Base-by-base conservation (phyloP, 306 rosid genomes). In the Cucumis cinereus region DNA sequence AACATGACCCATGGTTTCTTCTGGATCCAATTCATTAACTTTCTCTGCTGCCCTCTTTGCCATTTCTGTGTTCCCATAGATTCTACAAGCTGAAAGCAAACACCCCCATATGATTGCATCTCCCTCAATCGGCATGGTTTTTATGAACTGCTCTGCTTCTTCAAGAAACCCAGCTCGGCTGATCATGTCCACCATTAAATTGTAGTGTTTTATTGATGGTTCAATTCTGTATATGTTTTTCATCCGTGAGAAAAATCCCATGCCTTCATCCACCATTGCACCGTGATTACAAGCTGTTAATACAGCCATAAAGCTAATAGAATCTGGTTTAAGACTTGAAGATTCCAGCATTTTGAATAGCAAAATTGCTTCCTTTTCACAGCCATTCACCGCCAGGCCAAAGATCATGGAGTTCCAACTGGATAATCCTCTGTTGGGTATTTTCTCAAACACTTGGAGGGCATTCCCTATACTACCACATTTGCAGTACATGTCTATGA, bases 41-140 rank as follows among this genome's bases (percentile, higher is more conserved):
- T 23, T 89, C 66, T 84, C 85, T 6, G 92, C 93, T 16, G 90
- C 97, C 41, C 89, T 52, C 81, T 83, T 82, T 5, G 89, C 96
- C 67, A 87, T 89, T 74, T 87, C 83, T 74, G 83, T 81, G 81
- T 86, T 85, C 77, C 88, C 88, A 36, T 87, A 85, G 81, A 82
- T 87, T 84, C 89, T 84, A 79, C 95, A 87, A 73, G 84, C 87
- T 15, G 98, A 89, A 40, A 91, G 93, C 84, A 93, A 79, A 70
- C 93, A 87, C 6, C 96, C 98, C 97, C 97, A 91, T 64, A 94
- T 86, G 64, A 91, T 84, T 24, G 89, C 85, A 78, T 90, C 97
- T 10, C 89, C 84, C 71, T 91, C 23, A 64, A 86, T 52, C 67
- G 91, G 79, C 93, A 94, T 86, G 20, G 61, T 79, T 66, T 70